A percentile compares a stretch with the other conserved stretches of the same genome.
phyloP scores from a whole-genome alignment of 2,329 filamentous ascomycete genomes.

The Daldinia eschscholtzii region DNA sequence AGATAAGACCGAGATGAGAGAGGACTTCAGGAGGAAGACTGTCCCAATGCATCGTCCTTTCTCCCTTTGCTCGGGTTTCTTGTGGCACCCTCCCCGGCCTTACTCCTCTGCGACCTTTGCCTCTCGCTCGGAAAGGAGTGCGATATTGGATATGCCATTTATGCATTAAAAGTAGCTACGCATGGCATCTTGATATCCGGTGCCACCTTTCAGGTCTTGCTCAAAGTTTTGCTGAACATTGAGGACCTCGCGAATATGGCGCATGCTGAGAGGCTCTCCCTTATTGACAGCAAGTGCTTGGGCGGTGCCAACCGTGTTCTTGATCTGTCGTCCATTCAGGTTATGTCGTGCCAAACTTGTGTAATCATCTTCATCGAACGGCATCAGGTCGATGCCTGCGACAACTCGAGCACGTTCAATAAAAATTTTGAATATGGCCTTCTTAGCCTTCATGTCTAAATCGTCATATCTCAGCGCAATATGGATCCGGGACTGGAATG shows the following conservation, averaged over 20 bases:
- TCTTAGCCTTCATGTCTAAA: constrained; percentile 78
- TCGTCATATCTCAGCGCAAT: constrained; percentile 85
- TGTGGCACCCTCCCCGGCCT: not conserved
- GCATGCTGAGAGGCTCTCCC: constrained; percentile 77
- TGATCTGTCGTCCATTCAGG: constrained; percentile 78
- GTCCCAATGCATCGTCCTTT: too few species aligned
- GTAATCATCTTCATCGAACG: constrained; percentile 76
- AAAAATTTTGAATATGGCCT: constrained; percentile 86
- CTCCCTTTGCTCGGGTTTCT: too few species aligned
- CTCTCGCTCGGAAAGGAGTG: not conserved
- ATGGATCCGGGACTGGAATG: constrained; percentile 89
- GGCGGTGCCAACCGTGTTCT: constrained; percentile 86
- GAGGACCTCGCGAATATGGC: constrained; percentile 84
- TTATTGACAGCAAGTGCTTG: constrained; percentile 86
- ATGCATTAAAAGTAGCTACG: constrained; percentile 74
- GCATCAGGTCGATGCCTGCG: constrained; percentile 68
- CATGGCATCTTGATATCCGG: constrained; percentile 87
- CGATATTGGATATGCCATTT: not conserved
- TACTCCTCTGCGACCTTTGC: not conserved
- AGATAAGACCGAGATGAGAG: too few species aligned
- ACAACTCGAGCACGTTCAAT: constrained; percentile 77
- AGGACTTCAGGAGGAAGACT: too few species aligned
- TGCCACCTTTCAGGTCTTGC: constrained; percentile 82
- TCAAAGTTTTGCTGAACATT: constrained; percentile 87
- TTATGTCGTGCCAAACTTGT: constrained; percentile 75